A percentile compares a stretch with the other conserved stretches of the same genome.
phyloP scores from a whole-genome alignment of 352 stramenopile genomes.

The Pythium plurisporium region DNA sequence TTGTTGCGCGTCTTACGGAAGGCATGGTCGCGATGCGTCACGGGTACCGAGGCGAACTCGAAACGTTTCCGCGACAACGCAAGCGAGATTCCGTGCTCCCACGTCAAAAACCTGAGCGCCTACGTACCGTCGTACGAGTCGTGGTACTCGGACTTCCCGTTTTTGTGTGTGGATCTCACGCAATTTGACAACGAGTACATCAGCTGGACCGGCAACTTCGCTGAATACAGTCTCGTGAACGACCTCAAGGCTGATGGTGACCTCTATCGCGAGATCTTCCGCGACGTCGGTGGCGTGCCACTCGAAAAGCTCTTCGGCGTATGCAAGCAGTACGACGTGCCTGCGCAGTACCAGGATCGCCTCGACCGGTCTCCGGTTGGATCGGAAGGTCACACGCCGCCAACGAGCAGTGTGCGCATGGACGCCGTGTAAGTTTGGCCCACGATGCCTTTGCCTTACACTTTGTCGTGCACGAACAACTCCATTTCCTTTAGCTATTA shows the following conservation, averaged over 20 bases:
- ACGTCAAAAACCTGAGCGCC: conserved; percentile 41
- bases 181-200: conserved; percentile 53
- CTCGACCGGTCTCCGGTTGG: conserved; percentile 1
- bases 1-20: conserved; percentile 8
- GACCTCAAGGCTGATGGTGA: conserved; percentile 50
- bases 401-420: background rate
- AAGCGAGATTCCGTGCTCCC: conserved; percentile 42
- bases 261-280: conserved; percentile 31
- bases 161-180: conserved; percentile 48
- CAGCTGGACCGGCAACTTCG: conserved; percentile 52
- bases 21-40: conserved; percentile 9
- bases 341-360: conserved; percentile 1
- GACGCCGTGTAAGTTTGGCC: conserved; percentile 14
- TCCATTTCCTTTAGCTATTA: too few species aligned
- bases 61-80: conserved; percentile 19
- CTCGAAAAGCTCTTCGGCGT: conserved; percentile 53
- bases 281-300: conserved; percentile 33
- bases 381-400: conserved; percentile 6
- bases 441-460: too few species aligned
- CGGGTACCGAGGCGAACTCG: conserved; percentile 2
- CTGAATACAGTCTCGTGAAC: conserved; percentile 56
- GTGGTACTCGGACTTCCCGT: conserved; percentile 69
- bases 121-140: conserved; percentile 65
- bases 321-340: conserved; percentile 51
- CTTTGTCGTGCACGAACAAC: too few species aligned